phyloP scores from a whole-genome alignment of 495 filamentous ascomycete species.

The Rostrohypoxylon terebratum region DNA sequence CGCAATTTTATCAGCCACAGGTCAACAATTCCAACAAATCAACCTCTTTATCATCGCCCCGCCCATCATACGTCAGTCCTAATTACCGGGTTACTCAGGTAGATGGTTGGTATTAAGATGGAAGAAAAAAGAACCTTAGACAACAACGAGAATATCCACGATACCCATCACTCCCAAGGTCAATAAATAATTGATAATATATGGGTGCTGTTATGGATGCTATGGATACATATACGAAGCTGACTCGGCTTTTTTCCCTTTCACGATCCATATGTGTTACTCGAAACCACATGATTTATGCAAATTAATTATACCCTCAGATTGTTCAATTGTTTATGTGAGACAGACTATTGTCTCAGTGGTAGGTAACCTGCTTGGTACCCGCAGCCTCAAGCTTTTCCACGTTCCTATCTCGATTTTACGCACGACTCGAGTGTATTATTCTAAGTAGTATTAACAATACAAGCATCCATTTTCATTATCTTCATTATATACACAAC shows the following conservation, averaged over 20 bases:
- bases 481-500: constrained; percentile 1
- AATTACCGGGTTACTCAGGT: constrained; percentile 4
- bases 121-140: not conserved
- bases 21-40: constrained; percentile 18
- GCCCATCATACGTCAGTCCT: constrained; percentile 31
- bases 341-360: constrained; percentile 25
- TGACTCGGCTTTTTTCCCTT: constrained; percentile 10
- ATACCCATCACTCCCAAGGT: not conserved
- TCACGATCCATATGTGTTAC: constrained; percentile 19
- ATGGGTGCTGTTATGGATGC: too few species aligned
- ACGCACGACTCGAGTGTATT: not conserved
- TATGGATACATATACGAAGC: not conserved
- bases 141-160: not conserved
- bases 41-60: constrained; percentile 28
- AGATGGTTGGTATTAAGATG: not conserved
- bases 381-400: constrained; percentile 5
- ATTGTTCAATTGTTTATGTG: constrained; percentile 18
- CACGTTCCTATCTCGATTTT: not conserved
- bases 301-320: constrained; percentile 21
- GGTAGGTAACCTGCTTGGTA: not conserved
- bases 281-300: constrained; percentile 35
- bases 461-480: not conserved
- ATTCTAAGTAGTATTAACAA: too few species aligned
- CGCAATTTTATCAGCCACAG: constrained; percentile 37
- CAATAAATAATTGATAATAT: not conserved